These are phyloP conservation scores for Ganoderma sp. DNA, from an alignment of 1,284 basidiomycete species.

Conservation along the genomic window DNA sequence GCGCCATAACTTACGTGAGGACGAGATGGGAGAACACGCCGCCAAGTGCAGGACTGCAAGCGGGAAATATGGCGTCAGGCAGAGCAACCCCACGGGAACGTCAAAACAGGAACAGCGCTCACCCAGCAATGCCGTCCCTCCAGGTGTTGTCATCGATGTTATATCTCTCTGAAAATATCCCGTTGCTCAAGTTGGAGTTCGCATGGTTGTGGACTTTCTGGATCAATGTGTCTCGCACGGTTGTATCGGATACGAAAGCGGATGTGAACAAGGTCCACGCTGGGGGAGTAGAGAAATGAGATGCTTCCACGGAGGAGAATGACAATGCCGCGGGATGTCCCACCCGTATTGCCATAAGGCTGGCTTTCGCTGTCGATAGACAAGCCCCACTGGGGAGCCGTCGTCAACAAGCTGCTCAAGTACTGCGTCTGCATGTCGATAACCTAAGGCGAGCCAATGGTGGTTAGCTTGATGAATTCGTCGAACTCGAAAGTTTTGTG, in stretches of 20 bases:
- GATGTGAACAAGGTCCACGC: conserved; percentile 39
- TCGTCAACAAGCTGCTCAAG: conserved; percentile 17
- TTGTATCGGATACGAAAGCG: conserved; percentile 30
- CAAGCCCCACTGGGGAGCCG: conserved; percentile 24
- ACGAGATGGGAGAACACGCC: conserved; percentile 35
- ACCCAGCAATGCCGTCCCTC: conserved; percentile 31
- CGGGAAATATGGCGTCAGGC: neutral
- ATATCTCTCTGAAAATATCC: conserved; percentile 32
- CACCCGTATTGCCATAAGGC: conserved; percentile 24
- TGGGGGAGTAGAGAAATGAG: conserved; percentile 1
- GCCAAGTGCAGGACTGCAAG: conserved; percentile 30
- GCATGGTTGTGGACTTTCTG: conserved; percentile 33
- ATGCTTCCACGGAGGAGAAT: neutral
- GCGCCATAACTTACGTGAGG: conserved; percentile 21
- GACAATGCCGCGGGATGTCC: conserved; percentile 17
- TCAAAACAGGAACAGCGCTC: neutral
- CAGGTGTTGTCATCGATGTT: conserved; percentile 22
- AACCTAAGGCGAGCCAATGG: conserved; percentile 3
- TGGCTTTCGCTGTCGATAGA: conserved; percentile 28
- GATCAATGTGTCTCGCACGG: conserved; percentile 33
- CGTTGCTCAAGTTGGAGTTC: conserved; percentile 31
- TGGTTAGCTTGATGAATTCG: neutral
- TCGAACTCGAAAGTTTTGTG: neutral
- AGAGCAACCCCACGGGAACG: neutral
- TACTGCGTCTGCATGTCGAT: conserved; percentile 20